These are phyloP conservation scores for Friedmanniomyces simplex DNA, from an alignment of 495 filamentous ascomycete genomes.

Conservation along the genomic window DNA sequence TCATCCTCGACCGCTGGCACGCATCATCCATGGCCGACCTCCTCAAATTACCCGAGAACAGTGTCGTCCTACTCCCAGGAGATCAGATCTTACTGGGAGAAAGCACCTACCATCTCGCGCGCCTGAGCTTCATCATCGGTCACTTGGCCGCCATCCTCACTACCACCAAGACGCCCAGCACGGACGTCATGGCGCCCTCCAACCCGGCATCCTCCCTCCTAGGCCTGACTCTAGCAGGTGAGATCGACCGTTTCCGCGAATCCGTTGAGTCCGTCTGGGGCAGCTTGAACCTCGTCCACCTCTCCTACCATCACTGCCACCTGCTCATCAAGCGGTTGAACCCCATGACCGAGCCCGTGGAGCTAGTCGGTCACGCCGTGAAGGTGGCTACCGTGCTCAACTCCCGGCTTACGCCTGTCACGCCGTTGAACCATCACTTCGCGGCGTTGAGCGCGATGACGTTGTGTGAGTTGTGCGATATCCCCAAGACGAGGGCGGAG, in stretches of 20 bases:
- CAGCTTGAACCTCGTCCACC: slow-evolving; percentile 43
- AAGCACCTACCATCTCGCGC: slow-evolving; percentile 50
- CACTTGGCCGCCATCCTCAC: slow-evolving; percentile 34
- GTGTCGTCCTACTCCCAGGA: slow-evolving; percentile 49
- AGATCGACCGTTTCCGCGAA: slow-evolving; percentile 41
- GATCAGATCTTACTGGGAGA: slow-evolving; percentile 58
- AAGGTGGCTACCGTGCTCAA: slow-evolving; percentile 46
- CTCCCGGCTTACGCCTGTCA: slow-evolving; percentile 45
- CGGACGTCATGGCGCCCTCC: slow-evolving; percentile 32
- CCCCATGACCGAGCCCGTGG: slow-evolving; percentile 44
- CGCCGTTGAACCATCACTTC: slow-evolving; percentile 66
- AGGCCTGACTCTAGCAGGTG: slow-evolving; percentile 32
- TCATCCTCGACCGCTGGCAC: slow-evolving; percentile 67
- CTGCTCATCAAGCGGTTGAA: slow-evolving; percentile 51
- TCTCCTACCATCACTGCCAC: slow-evolving; percentile 65
- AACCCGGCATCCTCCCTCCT: slow-evolving; percentile 24
- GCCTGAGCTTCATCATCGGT: slow-evolving; percentile 36
- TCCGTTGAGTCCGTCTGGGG: slow-evolving; percentile 33
- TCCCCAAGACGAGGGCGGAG: slow-evolving; percentile 41
- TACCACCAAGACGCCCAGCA: slow-evolving; percentile 32
- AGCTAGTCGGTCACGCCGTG: slow-evolving; percentile 53
- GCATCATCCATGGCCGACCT: slow-evolving; percentile 54
- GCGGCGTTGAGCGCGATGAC: slow-evolving; percentile 55
- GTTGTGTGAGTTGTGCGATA: slow-evolving; percentile 53
- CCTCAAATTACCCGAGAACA: slow-evolving; percentile 49